These are phyloP conservation scores for Dimocarpus longan DNA, from an alignment of 345 rosid species.

Conservation along the genomic window DNA sequence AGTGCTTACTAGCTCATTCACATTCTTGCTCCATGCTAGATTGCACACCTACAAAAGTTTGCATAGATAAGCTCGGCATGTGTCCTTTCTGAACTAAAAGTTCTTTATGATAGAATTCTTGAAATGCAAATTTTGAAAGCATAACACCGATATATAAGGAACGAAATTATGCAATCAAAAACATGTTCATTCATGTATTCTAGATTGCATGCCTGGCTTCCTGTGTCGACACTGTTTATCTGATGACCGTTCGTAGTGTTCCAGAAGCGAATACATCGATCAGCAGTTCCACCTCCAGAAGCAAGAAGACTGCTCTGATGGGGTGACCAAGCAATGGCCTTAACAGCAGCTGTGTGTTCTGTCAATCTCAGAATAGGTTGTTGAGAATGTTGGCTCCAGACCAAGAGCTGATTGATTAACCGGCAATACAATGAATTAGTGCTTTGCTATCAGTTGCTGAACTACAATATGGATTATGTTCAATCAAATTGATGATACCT, in stretches of 20 bases:
- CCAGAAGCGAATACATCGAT: constrained; percentile 95
- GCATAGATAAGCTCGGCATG: not conserved
- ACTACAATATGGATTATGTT: not conserved
- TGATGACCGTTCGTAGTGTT: constrained; percentile 91
- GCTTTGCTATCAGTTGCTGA: not conserved
- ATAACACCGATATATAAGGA: not conserved
- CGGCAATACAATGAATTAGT: constrained; percentile 3
- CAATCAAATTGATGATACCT: constrained; percentile 42
- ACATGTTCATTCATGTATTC: not conserved
- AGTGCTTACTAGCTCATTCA: constrained; percentile 93
- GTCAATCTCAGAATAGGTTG: constrained; percentile 73
- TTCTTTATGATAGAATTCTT: not conserved
- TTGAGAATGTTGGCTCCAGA: constrained; percentile 95
- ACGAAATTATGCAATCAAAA: not conserved
- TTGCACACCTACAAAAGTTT: constrained; percentile 68
- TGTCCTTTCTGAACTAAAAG: not conserved
- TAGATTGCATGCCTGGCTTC: constrained; percentile 68
- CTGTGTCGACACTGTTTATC: constrained; percentile 81
- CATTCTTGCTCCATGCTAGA: constrained; percentile 97
- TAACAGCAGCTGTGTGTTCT: constrained; percentile 98
- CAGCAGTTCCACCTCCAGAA: constrained; percentile 99
- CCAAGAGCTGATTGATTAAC: constrained; percentile 62
- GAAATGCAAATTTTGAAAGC: not conserved
- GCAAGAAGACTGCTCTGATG: constrained; percentile 94
- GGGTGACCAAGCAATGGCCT: constrained; percentile 98